Evolutionary conservation across 441 rosid genomes (phyloP), one percentile per base, ranked within the genome.

Genomic region (Arabidopsis hybrid): DNA sequence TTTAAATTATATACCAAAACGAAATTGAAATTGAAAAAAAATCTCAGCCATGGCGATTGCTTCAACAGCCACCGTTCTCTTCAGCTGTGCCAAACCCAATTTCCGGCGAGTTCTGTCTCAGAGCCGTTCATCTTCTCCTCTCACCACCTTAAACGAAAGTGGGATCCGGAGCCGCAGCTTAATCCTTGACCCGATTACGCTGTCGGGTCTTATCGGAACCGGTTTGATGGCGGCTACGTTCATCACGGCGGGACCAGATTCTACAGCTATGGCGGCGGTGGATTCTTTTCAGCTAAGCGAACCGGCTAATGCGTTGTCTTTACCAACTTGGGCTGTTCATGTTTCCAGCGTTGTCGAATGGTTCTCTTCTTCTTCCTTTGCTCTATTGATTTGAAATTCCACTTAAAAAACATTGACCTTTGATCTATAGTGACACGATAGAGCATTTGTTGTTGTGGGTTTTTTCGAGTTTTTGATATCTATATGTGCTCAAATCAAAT

Each of bases 281-380:
- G 88, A 77, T 61, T 73, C 83, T 65, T 68, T 82, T 59, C 90
- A 85, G 74, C 82, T 90, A 46, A 83, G 62, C 59, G 99, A 94
- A 72, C 97, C 97, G 4, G 82, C 91, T 79, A 89, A 90, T 62
- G 97, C 99, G 9, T 76, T 92, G 47, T 94, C 94, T 69, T 78
- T 89, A 77, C 99, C 97, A 49, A 92, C 97, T 26, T 94, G 99
- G 97, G 90, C 89, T 2, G 74, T 90, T 21, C 97, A 92, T 60
- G 91, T 89, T 34, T 94, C 97, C 65, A 89, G 99, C 79, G 97
- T 92, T 42, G 89, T 77, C 67, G 99, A 94, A 81, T 92, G 97
- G 97, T 91, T 77, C 62, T 61, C 38, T 18, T 35, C 31, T 60
- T 42, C 74, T 69, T 71, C 67, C 38, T 63, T 63, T 51, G 55